A percentile compares a stretch with the other conserved stretches of the same genome.
These are phyloP conservation scores for Trametes versicolor DNA, from an alignment of 1,284 basidiomycete species.

Conservation along the genomic window DNA sequence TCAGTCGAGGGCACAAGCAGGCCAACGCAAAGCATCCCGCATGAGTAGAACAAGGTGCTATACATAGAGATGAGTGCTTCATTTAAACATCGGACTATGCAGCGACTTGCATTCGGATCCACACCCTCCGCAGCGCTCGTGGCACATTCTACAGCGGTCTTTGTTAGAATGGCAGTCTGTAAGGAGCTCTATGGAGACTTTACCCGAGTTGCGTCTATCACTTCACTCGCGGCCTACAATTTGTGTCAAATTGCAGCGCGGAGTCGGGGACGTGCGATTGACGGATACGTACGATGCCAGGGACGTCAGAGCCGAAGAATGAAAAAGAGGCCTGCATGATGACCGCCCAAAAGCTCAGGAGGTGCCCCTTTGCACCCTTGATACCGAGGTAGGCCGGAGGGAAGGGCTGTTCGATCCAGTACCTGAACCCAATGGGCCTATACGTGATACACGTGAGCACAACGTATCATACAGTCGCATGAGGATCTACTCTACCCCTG, in stretches of 20 bases:
- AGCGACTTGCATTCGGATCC: slow-evolving; percentile 58
- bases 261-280: background rate
- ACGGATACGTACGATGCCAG: slow-evolving; percentile 39
- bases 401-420: slow-evolving; percentile 42
- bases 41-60: slow-evolving; percentile 44
- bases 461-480: background rate
- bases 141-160: slow-evolving; percentile 47
- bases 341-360: slow-evolving; percentile 60
- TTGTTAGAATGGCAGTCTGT: background rate
- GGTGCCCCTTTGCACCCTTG: slow-evolving; percentile 47
- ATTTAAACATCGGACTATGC: too few relatives aligned
- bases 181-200: background rate
- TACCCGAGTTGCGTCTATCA: slow-evolving; percentile 45
- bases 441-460: too few relatives aligned
- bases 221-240: slow-evolving; percentile 46
- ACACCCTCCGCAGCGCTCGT: slow-evolving; percentile 58
- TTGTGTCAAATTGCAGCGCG: background rate
- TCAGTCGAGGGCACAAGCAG: slow-evolving; percentile 59
- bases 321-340: slow-evolving; percentile 49
- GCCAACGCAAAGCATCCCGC: slow-evolving; percentile 55
- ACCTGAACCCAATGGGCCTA: slow-evolving; percentile 35
- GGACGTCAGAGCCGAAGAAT: slow-evolving; percentile 46
- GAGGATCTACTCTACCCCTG: slow-evolving; percentile 28
- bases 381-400: slow-evolving; percentile 40
- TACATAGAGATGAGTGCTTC: background rate